Base-by-base conservation (phyloP, 106 monocot species). In the Acanthochlamys bracteata region DNA sequence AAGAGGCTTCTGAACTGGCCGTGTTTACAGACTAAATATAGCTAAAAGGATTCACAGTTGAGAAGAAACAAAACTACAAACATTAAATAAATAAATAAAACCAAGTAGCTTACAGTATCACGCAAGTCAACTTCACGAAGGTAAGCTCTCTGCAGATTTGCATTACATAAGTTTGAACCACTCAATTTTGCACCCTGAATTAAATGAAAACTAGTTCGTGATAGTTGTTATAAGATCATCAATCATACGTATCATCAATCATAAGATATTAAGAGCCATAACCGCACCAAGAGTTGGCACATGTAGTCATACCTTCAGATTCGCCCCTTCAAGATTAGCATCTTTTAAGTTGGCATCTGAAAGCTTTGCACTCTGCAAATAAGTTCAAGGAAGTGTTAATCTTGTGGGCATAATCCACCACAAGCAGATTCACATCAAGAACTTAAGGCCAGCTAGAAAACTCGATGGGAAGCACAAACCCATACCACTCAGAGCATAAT, bases 271-370 rank as follows among this genome's bases (percentile, higher is more conserved):
- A n/a, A n/a, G n/a, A n/a, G n/a, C n/a, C n/a, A n/a, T n/a, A n/a
- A n/a, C n/a, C n/a, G n/a, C n/a, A n/a, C n/a, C n/a, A n/a, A n/a
- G n/a, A n/a, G n/a, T n/a, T n/a, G n/a, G n/a, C n/a, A n/a, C n/a
- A n/a, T n/a, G n/a, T n/a, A n/a, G n/a, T n/a, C n/a, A 59, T 80
- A 91, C 96, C 91, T 98, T 98, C 27, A 98, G 71, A 79, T 98
- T 98, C 24, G 96, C 96, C 39, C 90, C 96, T 88, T 98, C 96
- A 59, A 96, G 71, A 80, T 96, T 96, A 53, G 96, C 96, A 57
- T 88, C 96, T 68, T 73, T 72, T 19, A 98, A 60, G 63, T 91
- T 81, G 56, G 91, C 91, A 83, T 74, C 63, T 10, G 83, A 66
- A 40, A 98, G 88, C 42, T 91, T 80, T 19, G 96, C 96, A 83